Evolutionary conservation across 768 basidiomycete genomes (phyloP), one percentile per base, ranked within the genome.

Genomic region (Hydnum rufescens): DNA sequence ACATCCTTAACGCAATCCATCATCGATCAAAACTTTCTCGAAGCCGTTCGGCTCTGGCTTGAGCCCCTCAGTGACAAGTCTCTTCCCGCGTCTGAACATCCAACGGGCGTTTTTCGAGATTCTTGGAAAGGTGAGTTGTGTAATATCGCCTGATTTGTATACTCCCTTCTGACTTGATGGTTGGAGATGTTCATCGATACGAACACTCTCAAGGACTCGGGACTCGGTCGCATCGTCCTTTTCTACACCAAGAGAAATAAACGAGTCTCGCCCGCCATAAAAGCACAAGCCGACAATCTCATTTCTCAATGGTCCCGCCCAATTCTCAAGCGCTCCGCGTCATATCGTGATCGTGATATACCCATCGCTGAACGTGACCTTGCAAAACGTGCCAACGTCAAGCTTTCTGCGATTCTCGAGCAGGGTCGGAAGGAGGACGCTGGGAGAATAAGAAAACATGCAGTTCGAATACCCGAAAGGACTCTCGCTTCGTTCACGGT

Each of bases 191-290:
- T 83, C 60, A 90, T 96, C 61, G 93, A 96, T 66, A 78, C 79
- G 30, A 66, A 77, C 19, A 85, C 86, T 3, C 79, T 99, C 59
- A 93, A 92, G 63, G 87, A 93, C 63, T 85, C 85, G 1, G 78
- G 80, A 0, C 72, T 99, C 3, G 95, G 95, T 16, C 80, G 81
- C 54, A 74, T 97, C 58, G 71, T 97, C 34, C 68, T 93, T 28
- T 97, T 97, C 67, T 99, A 99, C 71, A 93, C 90, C 23, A 90
- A 90, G 62, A 86, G 82, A 71, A 53, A 49, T 49, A 87, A 82
- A 64, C 82, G 88, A 43, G 88, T 89, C 46, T 80, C 81, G 3
- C 73, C 82, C 0, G 78, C 82, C 51, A 80, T 99, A 52, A 66
- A 70, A n/a, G 78, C 85, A 51, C 75, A 77, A 42, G 92, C 93